phyloP scores from a whole-genome alignment of 2,329 filamentous ascomycete species.

The Penicillium sp. region DNA sequence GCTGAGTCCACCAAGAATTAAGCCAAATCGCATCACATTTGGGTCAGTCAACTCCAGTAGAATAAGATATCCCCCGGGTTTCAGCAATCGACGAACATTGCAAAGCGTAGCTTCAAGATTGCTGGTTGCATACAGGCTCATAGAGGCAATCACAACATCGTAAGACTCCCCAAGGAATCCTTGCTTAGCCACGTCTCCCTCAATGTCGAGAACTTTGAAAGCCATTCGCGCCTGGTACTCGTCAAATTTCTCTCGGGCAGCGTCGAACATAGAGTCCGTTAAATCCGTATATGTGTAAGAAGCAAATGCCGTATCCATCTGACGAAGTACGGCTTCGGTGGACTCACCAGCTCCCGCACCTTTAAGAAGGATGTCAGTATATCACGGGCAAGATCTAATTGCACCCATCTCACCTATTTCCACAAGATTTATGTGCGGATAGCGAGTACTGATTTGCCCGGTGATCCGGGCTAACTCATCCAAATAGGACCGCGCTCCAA shows the following conservation, averaged over 20 bases:
- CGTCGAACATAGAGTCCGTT: conserved; percentile 42
- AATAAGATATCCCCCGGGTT: conserved; percentile 49
- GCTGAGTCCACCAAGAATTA: conserved; percentile 32
- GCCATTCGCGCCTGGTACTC: conserved; percentile 27
- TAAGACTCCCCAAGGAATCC: conserved; percentile 33
- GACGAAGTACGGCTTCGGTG: conserved; percentile 9
- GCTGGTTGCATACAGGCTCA: conserved; percentile 29
- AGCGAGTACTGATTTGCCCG: conserved; percentile 38
- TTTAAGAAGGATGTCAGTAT: conserved; percentile 1
- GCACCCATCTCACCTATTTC: conserved; percentile 31
- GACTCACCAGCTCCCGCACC: conserved; percentile 17
- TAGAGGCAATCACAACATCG: conserved; percentile 41
- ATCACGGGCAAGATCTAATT: neutral
- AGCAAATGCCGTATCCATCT: conserved; percentile 24
- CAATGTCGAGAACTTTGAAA: conserved; percentile 38
- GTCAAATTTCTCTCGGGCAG: conserved; percentile 31
- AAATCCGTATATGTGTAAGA: conserved; percentile 51
- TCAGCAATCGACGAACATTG: conserved; percentile 40
- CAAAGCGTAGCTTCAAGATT: conserved; percentile 21
- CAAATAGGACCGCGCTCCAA: conserved; percentile 24
- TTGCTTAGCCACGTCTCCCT: conserved; percentile 32
- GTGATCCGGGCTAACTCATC: conserved; percentile 28
- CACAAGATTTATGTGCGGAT: conserved; percentile 45
- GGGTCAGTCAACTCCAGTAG: conserved; percentile 40
- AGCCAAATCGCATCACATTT: conserved; percentile 20